Evolutionary conservation across 2,329 filamentous ascomycete species (phyloP).

Genomic region (Cytospora piceae): DNA sequence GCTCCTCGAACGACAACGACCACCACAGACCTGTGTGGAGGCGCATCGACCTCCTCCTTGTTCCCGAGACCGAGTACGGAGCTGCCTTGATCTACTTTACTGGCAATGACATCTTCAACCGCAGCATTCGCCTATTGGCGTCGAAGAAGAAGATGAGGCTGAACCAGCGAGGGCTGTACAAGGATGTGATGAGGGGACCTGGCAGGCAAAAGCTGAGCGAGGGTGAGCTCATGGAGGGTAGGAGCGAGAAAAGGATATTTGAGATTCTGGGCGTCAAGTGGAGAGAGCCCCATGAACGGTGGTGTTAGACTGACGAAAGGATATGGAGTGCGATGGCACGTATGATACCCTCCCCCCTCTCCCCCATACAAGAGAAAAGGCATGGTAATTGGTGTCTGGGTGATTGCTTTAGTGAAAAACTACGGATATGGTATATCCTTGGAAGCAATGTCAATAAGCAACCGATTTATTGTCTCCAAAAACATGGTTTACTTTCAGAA

Average conservation of each 20-base stretch:
- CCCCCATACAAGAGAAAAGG: background rate
- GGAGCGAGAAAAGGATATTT: conserved; percentile 79
- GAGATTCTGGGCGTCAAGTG: conserved; percentile 81
- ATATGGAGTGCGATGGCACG: background rate
- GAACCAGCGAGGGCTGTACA: conserved; percentile 82
- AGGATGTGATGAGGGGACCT: conserved; percentile 65
- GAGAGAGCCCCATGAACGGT: conserved; percentile 75
- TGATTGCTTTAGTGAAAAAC: too few species aligned
- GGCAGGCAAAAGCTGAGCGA: conserved; percentile 64
- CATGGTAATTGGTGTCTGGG: too few species aligned
- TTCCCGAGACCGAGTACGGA: conserved; percentile 78
- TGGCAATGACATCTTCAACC: conserved; percentile 92
- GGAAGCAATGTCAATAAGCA: too few species aligned
- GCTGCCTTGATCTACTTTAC: conserved; percentile 94
- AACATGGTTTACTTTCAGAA: too few species aligned
- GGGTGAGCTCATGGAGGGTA: conserved; percentile 73
- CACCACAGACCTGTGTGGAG: conserved; percentile 66
- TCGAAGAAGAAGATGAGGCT: conserved; percentile 80
- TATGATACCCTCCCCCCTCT: background rate
- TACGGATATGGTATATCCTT: too few species aligned
- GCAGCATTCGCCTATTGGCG: conserved; percentile 76
- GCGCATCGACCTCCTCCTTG: conserved; percentile 82
- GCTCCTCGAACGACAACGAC: conserved; percentile 37
- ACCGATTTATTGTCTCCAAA: too few species aligned
- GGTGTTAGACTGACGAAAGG: conserved; percentile 60